phyloP scores from a whole-genome alignment of 2,329 filamentous ascomycete genomes.

The Pseudocercospora fuligena region DNA sequence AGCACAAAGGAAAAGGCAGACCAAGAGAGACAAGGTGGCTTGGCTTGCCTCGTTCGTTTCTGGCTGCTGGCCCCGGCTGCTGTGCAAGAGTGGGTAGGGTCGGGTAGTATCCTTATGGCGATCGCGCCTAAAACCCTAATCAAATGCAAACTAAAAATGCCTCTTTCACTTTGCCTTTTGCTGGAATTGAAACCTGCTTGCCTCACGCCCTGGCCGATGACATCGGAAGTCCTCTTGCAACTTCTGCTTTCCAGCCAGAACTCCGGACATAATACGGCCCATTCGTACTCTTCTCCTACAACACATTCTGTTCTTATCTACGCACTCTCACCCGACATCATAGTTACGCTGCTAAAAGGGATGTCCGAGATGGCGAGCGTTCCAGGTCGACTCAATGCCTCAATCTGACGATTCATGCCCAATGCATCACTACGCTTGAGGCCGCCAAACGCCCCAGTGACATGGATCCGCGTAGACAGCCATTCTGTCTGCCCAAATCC shows the following conservation, averaged over 20 bases:
- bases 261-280: neutral
- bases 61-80: neutral
- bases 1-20: neutral
- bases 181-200: neutral
- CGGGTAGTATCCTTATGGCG: neutral
- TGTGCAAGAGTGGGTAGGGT: no score
- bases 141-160: neutral
- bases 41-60: neutral
- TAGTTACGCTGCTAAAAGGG: neutral
- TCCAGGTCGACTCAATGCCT: neutral
- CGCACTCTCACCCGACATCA: neutral
- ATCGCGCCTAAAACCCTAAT: constrained; percentile 2
- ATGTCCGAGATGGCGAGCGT: neutral
- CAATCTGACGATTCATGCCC: constrained; percentile 7
- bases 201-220: neutral
- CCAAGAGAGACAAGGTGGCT: neutral
- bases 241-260: neutral
- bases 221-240: neutral
- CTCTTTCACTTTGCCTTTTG: neutral
- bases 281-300: neutral
- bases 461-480: neutral
- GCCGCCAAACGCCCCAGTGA: constrained; percentile 1
- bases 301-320: neutral
- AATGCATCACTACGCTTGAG: constrained; percentile 2
- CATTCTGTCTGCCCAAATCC: neutral